These are phyloP conservation scores for Phytomonas sp. DNA, from an alignment of 208 protist species.

Conservation along the genomic window DNA sequence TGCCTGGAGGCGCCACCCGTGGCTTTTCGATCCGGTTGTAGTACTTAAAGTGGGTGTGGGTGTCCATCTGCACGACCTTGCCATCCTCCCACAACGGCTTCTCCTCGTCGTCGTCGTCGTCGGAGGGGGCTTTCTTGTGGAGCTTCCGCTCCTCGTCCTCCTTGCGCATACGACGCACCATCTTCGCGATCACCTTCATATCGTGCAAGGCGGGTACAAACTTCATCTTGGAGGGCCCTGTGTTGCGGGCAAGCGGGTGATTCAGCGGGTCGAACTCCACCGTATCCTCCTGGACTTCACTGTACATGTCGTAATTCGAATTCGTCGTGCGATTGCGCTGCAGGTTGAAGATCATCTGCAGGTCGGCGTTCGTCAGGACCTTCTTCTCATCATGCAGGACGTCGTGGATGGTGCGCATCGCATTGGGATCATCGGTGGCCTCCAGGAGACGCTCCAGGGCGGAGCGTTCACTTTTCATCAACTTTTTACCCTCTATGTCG, in stretches of 20 bases:
- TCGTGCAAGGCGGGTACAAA: constrained; percentile 83
- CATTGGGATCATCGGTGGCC: constrained; percentile 87
- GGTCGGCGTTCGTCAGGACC: constrained; percentile 79
- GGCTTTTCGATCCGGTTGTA: constrained; percentile 79
- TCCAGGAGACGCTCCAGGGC: constrained; percentile 88
- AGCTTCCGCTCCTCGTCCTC: constrained; percentile 36
- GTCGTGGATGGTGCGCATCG: constrained; percentile 89
- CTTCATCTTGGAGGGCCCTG: constrained; percentile 69
- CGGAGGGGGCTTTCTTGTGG: constrained; percentile 14
- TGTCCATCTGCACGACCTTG: constrained; percentile 77
- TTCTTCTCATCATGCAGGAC: constrained; percentile 87
- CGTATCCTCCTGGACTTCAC: constrained; percentile 68
- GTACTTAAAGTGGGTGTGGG: constrained; percentile 84
- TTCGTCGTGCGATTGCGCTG: constrained; percentile 88
- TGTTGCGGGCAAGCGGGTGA: constrained; percentile 84
- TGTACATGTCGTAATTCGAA: constrained; percentile 86
- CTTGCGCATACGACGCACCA: constrained; percentile 72
- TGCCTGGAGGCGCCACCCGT: constrained; percentile 80
- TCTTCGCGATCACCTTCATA: constrained; percentile 89
- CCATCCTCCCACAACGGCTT: constrained; percentile 74
- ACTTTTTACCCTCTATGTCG: constrained; percentile 86
- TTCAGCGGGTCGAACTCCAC: constrained; percentile 88
- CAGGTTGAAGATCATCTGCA: constrained; percentile 91
- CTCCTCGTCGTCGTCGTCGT: constrained; percentile 31
- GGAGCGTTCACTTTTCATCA: constrained; percentile 81